A percentile compares a stretch with the other conserved stretches of the same genome.
Evolutionary conservation across 2,329 filamentous ascomycete species (phyloP).

Genomic region (Aspergillus pseudonomiae): DNA sequence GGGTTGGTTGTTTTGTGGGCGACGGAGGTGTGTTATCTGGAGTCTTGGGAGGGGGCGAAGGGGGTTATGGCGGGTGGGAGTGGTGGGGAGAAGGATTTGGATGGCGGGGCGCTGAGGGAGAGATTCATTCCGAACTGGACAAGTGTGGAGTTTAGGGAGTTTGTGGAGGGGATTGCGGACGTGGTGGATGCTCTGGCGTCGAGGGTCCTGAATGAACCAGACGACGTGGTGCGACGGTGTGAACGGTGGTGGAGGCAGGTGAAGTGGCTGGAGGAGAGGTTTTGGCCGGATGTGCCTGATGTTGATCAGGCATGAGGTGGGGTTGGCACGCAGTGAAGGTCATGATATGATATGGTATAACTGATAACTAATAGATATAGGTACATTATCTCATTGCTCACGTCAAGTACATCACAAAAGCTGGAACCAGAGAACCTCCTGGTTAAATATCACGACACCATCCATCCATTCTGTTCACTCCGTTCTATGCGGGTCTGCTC

Average conservation of each 20-base stretch:
- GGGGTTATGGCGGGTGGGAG: constrained; percentile 31
- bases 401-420: neutral
- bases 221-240: constrained; percentile 46
- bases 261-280: constrained; percentile 59
- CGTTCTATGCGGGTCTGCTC: constrained; percentile 6
- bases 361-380: neutral
- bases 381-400: constrained; percentile 2
- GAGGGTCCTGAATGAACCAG: constrained; percentile 41
- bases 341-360: neutral
- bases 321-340: too few species aligned
- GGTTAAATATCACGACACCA: neutral
- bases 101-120: constrained; percentile 65
- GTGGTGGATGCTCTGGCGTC: constrained; percentile 60
- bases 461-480: neutral
- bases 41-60: constrained; percentile 57
- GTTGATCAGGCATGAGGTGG: neutral
- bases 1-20: constrained; percentile 75
- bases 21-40: constrained; percentile 69
- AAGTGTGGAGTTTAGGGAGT: constrained; percentile 60
- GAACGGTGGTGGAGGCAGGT: constrained; percentile 54
- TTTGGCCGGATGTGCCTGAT: constrained; percentile 55
- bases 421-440: neutral
- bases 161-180: constrained; percentile 59
- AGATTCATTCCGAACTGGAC: constrained; percentile 73
- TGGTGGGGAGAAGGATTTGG: constrained; percentile 52